Conservation (phyloP, 768 basidiomycete species). For the Auriscalpium orientale region DNA sequence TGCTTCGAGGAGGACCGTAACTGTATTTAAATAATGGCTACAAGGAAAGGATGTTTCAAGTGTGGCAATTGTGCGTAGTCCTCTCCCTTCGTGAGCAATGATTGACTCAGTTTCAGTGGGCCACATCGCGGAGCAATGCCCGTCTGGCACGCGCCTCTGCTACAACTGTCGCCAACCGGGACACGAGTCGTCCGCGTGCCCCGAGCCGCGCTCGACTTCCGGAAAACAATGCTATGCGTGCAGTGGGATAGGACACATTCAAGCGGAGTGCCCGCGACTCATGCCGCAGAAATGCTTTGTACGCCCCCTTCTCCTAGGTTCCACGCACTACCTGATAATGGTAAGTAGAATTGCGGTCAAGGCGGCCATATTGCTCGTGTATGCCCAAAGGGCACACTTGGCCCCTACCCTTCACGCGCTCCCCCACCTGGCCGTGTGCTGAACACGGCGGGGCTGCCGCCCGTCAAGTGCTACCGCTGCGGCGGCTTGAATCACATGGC, state of each 20-base stretch:
- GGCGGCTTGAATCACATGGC: conserved; percentile 87
- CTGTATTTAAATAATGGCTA: conserved; percentile 49
- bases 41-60: conserved; percentile 88
- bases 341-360: conserved; percentile 64
- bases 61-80: conserved; percentile 77
- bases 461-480: conserved; percentile 85
- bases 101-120: conserved; percentile 49
- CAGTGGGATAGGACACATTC: conserved; percentile 86
- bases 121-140: conserved; percentile 88
- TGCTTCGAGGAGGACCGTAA: conserved; percentile 2
- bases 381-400: conserved; percentile 49
- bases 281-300: conserved; percentile 84
- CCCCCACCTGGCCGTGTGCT: conserved; percentile 69
- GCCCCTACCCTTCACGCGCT: conserved; percentile 55
- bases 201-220: conserved; percentile 72
- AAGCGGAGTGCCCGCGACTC: conserved; percentile 78
- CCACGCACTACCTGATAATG: background rate
- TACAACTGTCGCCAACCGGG: conserved; percentile 96
- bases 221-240: conserved; percentile 92
- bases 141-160: conserved; percentile 82
- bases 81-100: background rate
- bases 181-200: conserved; percentile 85
- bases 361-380: conserved; percentile 76
- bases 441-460: conserved; percentile 70
- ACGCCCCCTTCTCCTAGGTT: conserved; percentile 22